phyloP scores from a whole-genome alignment of 2,329 filamentous ascomycete genomes.

The Fusarium marasasianum region DNA sequence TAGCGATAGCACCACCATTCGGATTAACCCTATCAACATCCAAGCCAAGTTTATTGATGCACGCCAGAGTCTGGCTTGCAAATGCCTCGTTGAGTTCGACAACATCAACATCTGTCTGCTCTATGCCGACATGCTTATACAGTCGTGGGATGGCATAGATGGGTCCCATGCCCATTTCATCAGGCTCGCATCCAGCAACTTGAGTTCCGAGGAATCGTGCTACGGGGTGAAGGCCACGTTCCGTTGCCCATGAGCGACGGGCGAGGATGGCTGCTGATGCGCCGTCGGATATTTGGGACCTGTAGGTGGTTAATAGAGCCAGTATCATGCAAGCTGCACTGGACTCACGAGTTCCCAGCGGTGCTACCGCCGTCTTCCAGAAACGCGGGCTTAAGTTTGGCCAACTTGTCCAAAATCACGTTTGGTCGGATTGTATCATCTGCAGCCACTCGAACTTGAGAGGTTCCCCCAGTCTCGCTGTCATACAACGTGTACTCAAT shows the following conservation, averaged over 20 bases:
- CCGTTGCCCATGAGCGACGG: slow-evolving; percentile 81
- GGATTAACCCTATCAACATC: slow-evolving; percentile 81
- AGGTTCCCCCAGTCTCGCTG: slow-evolving; percentile 50
- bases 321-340: fast-evolving
- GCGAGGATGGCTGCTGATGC: slow-evolving; percentile 68
- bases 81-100: slow-evolving; percentile 94
- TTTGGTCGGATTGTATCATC: slow-evolving; percentile 67
- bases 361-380: slow-evolving; percentile 77
- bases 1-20: slow-evolving; percentile 88
- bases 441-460: slow-evolving; percentile 69
- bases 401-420: slow-evolving; percentile 67
- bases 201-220: slow-evolving; percentile 81
- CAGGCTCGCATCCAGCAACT: slow-evolving; percentile 81
- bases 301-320: neutral
- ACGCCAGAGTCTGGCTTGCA: slow-evolving; percentile 73
- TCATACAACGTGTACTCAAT: slow-evolving; percentile 52
- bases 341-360: slow-evolving; percentile 73
- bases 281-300: slow-evolving; percentile 84
- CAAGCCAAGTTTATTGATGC: slow-evolving; percentile 74
- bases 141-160: slow-evolving; percentile 85
- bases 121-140: slow-evolving; percentile 71
- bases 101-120: slow-evolving; percentile 74
- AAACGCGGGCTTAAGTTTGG: slow-evolving; percentile 86
- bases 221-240: slow-evolving; percentile 74
- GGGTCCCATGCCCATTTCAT: slow-evolving; percentile 93